Base-by-base conservation (phyloP, 116 monocot species). In the Phalaenopsis hybrid region DNA sequence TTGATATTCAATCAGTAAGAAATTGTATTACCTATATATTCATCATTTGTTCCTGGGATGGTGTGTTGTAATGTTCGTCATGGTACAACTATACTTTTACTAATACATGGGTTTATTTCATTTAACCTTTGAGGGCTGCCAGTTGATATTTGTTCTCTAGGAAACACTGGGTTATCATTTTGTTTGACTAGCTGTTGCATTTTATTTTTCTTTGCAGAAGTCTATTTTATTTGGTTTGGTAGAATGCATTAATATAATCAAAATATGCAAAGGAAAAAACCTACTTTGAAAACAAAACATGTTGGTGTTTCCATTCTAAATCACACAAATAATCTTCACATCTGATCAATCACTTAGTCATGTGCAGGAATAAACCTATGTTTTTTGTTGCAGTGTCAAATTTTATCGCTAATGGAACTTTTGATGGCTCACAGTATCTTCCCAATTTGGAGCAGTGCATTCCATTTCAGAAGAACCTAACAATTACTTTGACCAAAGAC, bases 401-500 rank as follows among this genome's bases (percentile, higher is more conserved):
- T 81, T 91, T 85, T 79, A 45, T 81, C 25, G 69, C 72, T 28
- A 89, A 82, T 85, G 90, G 89, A 82, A 87, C 88, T 81, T 87
- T 84, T 82, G 85, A 78, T 69, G 83, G 44, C 81, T 13, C 33
- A 46, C 76, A 83, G 73, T 84, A 81, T 87, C 81, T 81, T 65
- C 86, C 57, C 45, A 15, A 85, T 79, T 68, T 75, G 44, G 90
- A 85, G 67, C 92, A 90, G 34, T 96, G 96, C 84, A 82, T 96
- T 80, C 87, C 92, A 61, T 94, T 92, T 85, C 94, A 91, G 86
- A 85, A 82, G 80, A 96, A 92, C 78, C 52, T 91, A 16, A 92
- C 91, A 44, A 45, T 96, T 65, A 69, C 83, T 78, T 85, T 94
- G 68, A 89, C 89, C 72, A 92, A 88, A 87, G 92, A 94, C 55